These are phyloP conservation scores for Penicillium carneum DNA, from an alignment of 2,329 filamentous ascomycete species.

Conservation along the genomic window DNA sequence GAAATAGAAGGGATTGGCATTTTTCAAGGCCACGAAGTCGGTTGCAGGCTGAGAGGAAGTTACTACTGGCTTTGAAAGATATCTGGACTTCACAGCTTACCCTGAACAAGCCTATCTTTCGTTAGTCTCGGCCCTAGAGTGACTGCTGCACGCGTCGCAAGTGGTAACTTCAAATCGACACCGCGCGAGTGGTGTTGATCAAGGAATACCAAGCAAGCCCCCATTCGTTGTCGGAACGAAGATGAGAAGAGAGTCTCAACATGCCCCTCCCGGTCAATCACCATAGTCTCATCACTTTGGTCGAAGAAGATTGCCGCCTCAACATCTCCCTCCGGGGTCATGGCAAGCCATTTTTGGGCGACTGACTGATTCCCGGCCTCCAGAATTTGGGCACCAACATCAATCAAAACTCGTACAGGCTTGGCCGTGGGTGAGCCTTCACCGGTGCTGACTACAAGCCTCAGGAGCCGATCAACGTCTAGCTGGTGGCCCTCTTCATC, in stretches of 20 bases:
- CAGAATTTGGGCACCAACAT: not conserved
- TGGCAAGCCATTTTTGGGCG: not conserved
- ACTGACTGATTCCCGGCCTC: not conserved
- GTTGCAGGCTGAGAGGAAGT: not conserved
- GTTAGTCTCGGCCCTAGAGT: not conserved
- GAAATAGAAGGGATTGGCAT: not conserved
- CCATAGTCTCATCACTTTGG: not conserved
- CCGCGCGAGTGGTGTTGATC: not conserved
- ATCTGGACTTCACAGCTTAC: not conserved
- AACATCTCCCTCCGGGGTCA: not conserved
- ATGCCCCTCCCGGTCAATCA: not conserved
- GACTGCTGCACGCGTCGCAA: not conserved
- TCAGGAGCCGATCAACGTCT: not conserved
- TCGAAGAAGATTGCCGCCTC: not conserved
- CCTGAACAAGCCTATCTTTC: conserved; percentile 1
- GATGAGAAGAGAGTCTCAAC: not conserved
- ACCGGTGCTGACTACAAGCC: not conserved
- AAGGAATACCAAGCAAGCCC: not conserved
- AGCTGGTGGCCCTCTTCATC: not conserved
- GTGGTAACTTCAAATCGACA: not conserved
- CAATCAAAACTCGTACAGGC: not conserved
- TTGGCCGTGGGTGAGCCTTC: not conserved
- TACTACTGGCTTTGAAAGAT: not conserved
- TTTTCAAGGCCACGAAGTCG: conserved; percentile 1
- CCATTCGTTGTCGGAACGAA: not conserved